These are phyloP conservation scores for Rubia tinctorum DNA, from an alignment of 305 asterid species.

Conservation along the genomic window DNA sequence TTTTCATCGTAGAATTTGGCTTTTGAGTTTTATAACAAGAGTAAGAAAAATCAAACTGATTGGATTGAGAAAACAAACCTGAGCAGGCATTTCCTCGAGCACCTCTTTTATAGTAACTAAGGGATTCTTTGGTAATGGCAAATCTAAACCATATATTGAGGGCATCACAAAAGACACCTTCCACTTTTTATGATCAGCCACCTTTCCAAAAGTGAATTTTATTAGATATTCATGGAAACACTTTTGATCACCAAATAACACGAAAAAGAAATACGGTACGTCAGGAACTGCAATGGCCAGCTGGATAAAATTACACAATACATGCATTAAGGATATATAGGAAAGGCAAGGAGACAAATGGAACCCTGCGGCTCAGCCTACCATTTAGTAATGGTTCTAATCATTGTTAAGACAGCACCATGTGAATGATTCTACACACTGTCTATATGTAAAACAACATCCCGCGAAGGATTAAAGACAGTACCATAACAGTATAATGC, in stretches of 20 bases:
- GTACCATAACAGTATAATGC: too few relatives aligned
- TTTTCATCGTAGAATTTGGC: neutral
- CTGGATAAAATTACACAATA: neutral
- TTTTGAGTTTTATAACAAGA: neutral
- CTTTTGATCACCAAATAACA: slow-evolving; percentile 4
- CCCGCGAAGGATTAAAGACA: too few relatives aligned
- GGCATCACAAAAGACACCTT: too few relatives aligned
- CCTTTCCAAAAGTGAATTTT: slow-evolving; percentile 30
- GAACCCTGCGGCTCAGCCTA: neutral
- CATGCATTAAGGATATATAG: neutral
- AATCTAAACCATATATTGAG: too few relatives aligned
- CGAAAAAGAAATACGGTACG: neutral
- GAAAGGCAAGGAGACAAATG: neutral
- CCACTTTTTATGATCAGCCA: slow-evolving; percentile 57
- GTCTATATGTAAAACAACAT: too few relatives aligned
- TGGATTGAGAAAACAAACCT: slow-evolving; percentile 41
- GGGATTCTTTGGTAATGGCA: too few relatives aligned
- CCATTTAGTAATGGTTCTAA: neutral
- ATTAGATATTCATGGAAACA: slow-evolving; percentile 17
- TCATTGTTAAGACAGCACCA: neutral
- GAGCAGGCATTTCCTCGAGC: too few relatives aligned
- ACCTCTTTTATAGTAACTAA: too few relatives aligned
- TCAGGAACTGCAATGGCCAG: neutral
- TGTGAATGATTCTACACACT: too few relatives aligned
- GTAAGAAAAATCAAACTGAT: neutral